Conservation (phyloP, 2,329 filamentous ascomycete genomes). For the Dryadomyces quercivorus region DNA sequence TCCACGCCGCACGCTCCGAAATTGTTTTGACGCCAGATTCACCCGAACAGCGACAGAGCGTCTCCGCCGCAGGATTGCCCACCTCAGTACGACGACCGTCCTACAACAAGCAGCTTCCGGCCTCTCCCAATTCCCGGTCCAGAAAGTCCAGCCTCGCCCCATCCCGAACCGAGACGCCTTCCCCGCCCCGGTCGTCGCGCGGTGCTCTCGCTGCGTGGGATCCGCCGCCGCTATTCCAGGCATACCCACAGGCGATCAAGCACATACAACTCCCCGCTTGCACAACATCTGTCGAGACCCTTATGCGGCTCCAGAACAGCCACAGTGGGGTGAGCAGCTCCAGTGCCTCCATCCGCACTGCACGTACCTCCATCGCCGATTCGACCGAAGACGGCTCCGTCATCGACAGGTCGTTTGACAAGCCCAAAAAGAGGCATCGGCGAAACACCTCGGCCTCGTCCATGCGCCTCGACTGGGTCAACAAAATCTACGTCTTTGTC, state of each 20-base stretch:
- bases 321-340: constrained; percentile 27
- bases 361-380: constrained; percentile 9
- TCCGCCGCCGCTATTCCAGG: constrained; percentile 71
- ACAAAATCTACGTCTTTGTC: constrained; percentile 61
- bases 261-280: constrained; percentile 59
- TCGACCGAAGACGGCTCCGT: constrained; percentile 15
- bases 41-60: no score
- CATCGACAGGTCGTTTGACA: constrained; percentile 14
- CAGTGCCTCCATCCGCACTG: background rate
- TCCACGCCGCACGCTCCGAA: constrained; percentile 24
- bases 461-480: constrained; percentile 49
- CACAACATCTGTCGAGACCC: constrained; percentile 53
- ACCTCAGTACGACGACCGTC: no score
- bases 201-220: constrained; percentile 40
- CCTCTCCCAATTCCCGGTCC: background rate
- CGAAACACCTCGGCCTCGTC: constrained; percentile 27
- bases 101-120: background rate
- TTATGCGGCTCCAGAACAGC: constrained; percentile 49
- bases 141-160: background rate
- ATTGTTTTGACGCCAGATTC: background rate
- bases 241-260: constrained; percentile 72
- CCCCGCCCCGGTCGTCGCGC: constrained; percentile 11
- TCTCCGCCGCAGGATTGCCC: no score
- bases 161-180: constrained; percentile 11
- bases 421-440: constrained; percentile 27